A percentile compares a stretch with the other conserved stretches of the same genome.
Evolutionary conservation across 1,284 basidiomycete genomes (phyloP).

Genomic region (Stygiomarasmius scandens): DNA sequence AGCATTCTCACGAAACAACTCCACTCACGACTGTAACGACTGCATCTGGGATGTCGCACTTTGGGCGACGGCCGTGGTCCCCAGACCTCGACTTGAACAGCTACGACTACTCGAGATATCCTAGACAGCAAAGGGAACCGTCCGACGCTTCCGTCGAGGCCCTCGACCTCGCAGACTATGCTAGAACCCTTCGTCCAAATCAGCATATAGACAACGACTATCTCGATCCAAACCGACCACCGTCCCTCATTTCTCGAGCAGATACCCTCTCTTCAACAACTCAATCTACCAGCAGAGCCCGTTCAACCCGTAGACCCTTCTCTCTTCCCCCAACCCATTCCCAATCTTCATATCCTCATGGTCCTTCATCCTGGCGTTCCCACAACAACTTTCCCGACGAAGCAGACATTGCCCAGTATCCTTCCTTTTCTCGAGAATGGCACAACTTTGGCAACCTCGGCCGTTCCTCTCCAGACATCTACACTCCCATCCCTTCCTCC

Average conservation of each 20-base stretch:
- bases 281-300: conserved; percentile 35
- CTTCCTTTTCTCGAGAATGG: conserved; percentile 63
- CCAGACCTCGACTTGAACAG: conserved; percentile 45
- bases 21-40: conserved; percentile 52
- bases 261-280: conserved; percentile 46
- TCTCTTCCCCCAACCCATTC: conserved; percentile 46
- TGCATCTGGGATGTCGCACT: conserved; percentile 46
- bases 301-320: conserved; percentile 43
- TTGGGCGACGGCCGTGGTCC: conserved; percentile 64
- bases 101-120: conserved; percentile 19
- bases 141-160: conserved; percentile 71
- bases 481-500: conserved; percentile 36
- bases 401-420: conserved; percentile 63
- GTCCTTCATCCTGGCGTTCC: conserved; percentile 25
- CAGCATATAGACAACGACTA: conserved; percentile 25
- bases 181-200: conserved; percentile 44
- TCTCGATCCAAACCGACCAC: conserved; percentile 39
- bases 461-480: conserved; percentile 32
- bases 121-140: conserved; percentile 42
- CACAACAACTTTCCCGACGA: conserved; percentile 32
- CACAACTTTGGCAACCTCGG: conserved; percentile 36
- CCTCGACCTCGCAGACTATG: conserved; percentile 70
- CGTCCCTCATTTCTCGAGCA: conserved; percentile 51
- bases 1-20: neutral
- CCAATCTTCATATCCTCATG: conserved; percentile 21